A percentile compares a stretch with the other conserved stretches of the same genome.
phyloP scores from a whole-genome alignment of 768 basidiomycete species.

The Cystofilobasidium bisporidii region DNA sequence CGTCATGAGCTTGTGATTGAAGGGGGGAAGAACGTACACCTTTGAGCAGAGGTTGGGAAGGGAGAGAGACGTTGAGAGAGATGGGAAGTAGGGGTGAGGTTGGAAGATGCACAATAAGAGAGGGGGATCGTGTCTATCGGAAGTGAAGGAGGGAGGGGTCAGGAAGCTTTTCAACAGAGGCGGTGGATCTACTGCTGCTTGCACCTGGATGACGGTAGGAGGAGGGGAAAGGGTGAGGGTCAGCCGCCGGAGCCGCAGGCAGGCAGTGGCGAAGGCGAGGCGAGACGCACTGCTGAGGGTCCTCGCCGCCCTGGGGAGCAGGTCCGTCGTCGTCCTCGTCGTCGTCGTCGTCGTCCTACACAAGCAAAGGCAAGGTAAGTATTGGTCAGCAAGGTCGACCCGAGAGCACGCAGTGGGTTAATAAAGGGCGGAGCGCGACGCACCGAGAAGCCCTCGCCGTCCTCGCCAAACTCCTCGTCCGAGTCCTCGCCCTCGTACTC shows the following conservation, averaged over 20 bases:
- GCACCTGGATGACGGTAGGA: constrained; percentile 38
- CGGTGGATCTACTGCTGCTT: constrained; percentile 61
- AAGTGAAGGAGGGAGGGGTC: background rate
- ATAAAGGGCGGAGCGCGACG: constrained; percentile 27
- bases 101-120: background rate
- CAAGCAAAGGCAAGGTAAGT: constrained; percentile 30
- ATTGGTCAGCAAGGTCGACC: constrained; percentile 10
- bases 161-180: background rate
- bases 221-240: background rate
- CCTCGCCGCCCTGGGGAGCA: constrained; percentile 41
- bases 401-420: background rate
- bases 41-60: too few species aligned
- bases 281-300: constrained; percentile 59
- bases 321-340: constrained; percentile 50
- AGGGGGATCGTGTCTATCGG: too few species aligned
- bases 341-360: constrained; percentile 51
- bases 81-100: too few species aligned
- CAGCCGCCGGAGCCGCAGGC: background rate
- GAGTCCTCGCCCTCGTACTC: constrained; percentile 51
- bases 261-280: background rate
- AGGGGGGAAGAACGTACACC: too few species aligned
- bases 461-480: constrained; percentile 37
- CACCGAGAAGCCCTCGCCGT: constrained; percentile 50
- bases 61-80: too few species aligned
- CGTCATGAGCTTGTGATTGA: too few species aligned